Percentiles rank a stretch among this genome's conserved stretches.
Evolutionary conservation across 345 rosid species (phyloP).

Genomic region (Turritis glabra): DNA sequence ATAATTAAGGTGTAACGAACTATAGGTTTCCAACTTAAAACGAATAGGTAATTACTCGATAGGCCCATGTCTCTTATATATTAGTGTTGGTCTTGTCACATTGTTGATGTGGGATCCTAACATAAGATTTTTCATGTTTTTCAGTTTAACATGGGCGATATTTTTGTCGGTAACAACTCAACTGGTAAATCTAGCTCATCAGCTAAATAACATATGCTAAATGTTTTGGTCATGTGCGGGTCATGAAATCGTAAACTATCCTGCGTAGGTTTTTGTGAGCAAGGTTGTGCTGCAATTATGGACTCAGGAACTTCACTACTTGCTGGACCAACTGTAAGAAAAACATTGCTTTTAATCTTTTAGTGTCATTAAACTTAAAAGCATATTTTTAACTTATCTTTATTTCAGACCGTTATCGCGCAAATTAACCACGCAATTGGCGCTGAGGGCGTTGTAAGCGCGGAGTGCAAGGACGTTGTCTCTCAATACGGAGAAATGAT

Average conservation of each 20-base stretch:
- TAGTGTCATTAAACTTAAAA: neutral
- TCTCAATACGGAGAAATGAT: conserved; percentile 68
- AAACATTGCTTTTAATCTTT: neutral
- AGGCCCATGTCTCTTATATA: neutral
- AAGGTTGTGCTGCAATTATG: conserved; percentile 71
- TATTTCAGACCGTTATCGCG: conserved; percentile 55
- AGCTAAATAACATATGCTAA: neutral
- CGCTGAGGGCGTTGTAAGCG: conserved; percentile 65
- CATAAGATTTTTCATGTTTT: neutral
- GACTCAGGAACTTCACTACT: conserved; percentile 84
- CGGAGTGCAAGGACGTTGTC: conserved; percentile 69
- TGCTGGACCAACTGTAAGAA: conserved; percentile 75
- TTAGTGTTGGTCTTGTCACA: neutral
- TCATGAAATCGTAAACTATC: neutral
- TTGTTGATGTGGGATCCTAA: neutral
- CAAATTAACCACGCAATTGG: conserved; percentile 85
- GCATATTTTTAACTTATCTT: neutral
- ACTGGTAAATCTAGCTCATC: conserved; percentile 49
- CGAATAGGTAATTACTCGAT: neutral
- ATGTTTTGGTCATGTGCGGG: neutral
- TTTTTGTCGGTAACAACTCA: conserved; percentile 54
- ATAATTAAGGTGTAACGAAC: neutral
- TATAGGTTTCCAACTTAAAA: neutral
- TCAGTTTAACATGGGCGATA: conserved; percentile 76
- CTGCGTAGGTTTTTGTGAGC: conserved; percentile 52